Evolutionary conservation across 1,139 yeast genomes (phyloP).

Genomic region (Nakaseomyces kungkrabaensis): DNA sequence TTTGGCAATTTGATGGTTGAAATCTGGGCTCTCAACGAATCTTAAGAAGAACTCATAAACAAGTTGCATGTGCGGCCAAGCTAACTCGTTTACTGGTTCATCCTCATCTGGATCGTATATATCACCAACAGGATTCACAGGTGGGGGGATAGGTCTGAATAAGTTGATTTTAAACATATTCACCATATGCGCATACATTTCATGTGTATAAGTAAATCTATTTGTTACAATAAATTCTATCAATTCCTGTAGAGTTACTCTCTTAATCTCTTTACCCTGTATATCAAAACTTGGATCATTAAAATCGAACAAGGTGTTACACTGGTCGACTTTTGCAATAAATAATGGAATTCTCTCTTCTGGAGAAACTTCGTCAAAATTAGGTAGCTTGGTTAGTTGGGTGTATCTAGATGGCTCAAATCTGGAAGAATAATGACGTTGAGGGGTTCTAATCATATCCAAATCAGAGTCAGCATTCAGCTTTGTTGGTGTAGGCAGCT

Average conservation of each 20-base stretch:
- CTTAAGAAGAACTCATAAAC: constrained; percentile 89
- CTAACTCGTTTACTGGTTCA: constrained; percentile 91
- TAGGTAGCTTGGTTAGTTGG: constrained; percentile 73
- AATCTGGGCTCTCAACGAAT: constrained; percentile 90
- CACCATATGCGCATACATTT: constrained; percentile 81
- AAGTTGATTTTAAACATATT: constrained; percentile 82
- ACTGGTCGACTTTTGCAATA: constrained; percentile 83
- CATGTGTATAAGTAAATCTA: constrained; percentile 78
- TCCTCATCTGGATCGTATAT: constrained; percentile 97
- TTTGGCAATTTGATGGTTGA: constrained; percentile 86
- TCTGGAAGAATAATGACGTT: constrained; percentile 87
- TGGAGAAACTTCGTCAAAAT: constrained; percentile 82
- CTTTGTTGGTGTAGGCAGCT: constrained; percentile 37
- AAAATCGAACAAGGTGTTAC: constrained; percentile 89
- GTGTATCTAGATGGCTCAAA: constrained; percentile 74
- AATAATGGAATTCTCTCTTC: constrained; percentile 77
- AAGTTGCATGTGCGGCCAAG: constrained; percentile 99
- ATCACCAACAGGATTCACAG: constrained; percentile 94
- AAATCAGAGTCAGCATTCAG: constrained; percentile 37
- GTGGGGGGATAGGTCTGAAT: constrained; percentile 96
- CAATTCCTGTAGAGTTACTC: constrained; percentile 77
- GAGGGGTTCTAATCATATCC: constrained; percentile 65
- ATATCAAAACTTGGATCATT: constrained; percentile 87
- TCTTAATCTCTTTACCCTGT: constrained; percentile 84
- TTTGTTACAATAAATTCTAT: constrained; percentile 78